Evolutionary conservation across 1,139 yeast species (phyloP).

Genomic region (Nakaseomyces sp.): DNA sequence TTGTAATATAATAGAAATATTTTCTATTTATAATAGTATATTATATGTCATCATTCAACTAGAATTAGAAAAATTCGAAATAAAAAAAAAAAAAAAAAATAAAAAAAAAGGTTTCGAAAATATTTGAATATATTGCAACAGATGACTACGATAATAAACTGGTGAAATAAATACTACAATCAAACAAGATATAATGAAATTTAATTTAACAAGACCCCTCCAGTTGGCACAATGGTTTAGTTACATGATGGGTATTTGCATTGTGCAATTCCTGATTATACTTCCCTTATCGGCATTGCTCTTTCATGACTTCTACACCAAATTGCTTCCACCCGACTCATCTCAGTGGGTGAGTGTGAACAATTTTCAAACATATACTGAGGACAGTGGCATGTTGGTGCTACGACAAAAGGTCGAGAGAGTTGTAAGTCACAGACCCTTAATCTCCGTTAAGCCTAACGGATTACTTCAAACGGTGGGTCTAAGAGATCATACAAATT

Average conservation of each 20-base stretch:
- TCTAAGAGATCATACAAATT: constrained; percentile 19
- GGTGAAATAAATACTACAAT: too few relatives aligned
- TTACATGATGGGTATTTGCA: constrained; percentile 16
- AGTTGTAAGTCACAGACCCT: constrained; percentile 14
- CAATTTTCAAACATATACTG: constrained; percentile 1
- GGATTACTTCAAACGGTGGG: constrained; percentile 21
- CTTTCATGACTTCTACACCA: constrained; percentile 26
- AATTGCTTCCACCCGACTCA: constrained; percentile 26
- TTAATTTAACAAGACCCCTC: constrained; percentile 26
- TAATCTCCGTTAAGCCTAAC: constrained; percentile 12
- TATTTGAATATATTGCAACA: too few relatives aligned
- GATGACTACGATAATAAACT: too few relatives aligned
- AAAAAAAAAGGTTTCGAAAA: too few relatives aligned
- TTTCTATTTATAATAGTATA: too few relatives aligned
- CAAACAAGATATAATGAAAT: constrained; percentile 15
- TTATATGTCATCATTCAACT: too few relatives aligned
- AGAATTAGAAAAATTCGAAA: too few relatives aligned
- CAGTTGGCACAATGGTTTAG: constrained; percentile 27
- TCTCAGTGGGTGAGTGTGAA: constrained; percentile 5
- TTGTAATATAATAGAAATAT: too few relatives aligned
- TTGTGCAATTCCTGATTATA: constrained; percentile 21
- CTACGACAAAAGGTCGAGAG: constrained; percentile 6
- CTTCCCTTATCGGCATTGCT: constrained; percentile 25
- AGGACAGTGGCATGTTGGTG: constrained; percentile 13
- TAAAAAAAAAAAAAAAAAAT: too few relatives aligned